These are phyloP conservation scores for Pholiota adiposa DNA, from an alignment of 1,284 basidiomycete species.

Conservation along the genomic window DNA sequence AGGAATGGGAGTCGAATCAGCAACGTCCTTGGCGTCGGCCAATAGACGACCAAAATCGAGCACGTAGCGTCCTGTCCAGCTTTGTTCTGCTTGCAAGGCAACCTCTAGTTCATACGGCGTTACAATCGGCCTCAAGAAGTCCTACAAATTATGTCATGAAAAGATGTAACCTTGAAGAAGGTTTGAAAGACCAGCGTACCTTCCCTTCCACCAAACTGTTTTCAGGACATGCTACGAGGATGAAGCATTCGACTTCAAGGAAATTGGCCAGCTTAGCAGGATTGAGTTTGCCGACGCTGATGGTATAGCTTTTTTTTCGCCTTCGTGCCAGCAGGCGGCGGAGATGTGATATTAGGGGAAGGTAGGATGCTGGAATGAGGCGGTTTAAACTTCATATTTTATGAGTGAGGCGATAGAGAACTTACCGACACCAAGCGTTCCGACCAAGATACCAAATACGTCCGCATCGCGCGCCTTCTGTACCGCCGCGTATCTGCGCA, in stretches of 20 bases:
- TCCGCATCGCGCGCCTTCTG: conserved; percentile 93
- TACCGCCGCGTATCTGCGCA: conserved; percentile 87
- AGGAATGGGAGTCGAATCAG: conserved; percentile 15
- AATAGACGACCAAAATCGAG: conserved; percentile 82
- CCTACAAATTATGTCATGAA: conserved; percentile 46
- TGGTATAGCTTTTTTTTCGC: conserved; percentile 91
- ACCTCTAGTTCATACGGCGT: conserved; percentile 94
- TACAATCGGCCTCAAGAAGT: conserved; percentile 90
- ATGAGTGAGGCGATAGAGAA: conserved; percentile 9
- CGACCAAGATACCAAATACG: conserved; percentile 94
- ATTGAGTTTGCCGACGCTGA: conserved; percentile 95
- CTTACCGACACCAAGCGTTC: conserved; percentile 89
- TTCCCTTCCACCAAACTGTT: conserved; percentile 66
- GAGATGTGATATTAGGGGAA: conserved; percentile 80
- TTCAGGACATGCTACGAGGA: conserved; percentile 94
- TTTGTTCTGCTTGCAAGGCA: conserved; percentile 70
- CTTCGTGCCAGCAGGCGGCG: conserved; percentile 66
- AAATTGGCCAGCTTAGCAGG: conserved; percentile 97
- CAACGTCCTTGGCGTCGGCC: conserved; percentile 32
- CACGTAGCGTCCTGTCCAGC: conserved; percentile 84
- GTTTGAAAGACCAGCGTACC: too few relatives aligned
- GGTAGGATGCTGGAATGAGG: conserved; percentile 68
- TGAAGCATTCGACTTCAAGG: conserved; percentile 95
- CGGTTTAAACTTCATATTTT: not conserved
- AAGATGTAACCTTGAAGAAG: conserved; percentile 6